Conservation (phyloP, 2,329 filamentous ascomycete genomes). For the Botrytis fabae region DNA sequence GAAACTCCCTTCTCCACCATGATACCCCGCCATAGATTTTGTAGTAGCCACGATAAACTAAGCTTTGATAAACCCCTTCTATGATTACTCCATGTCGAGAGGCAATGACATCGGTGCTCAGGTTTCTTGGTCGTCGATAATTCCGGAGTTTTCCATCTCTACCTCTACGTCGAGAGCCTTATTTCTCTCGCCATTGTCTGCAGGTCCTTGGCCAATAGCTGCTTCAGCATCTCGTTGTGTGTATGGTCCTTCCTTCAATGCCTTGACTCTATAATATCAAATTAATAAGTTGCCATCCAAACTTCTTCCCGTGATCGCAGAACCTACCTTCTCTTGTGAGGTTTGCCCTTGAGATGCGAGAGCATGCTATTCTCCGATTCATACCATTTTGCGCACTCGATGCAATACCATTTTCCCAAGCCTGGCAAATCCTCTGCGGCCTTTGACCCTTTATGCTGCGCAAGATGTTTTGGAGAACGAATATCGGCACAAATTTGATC, state of each 20-base stretch:
- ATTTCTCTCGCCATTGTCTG: slow-evolving; percentile 60
- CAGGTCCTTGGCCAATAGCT: slow-evolving; percentile 64
- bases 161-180: slow-evolving; percentile 43
- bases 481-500: slow-evolving; percentile 90
- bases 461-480: slow-evolving; percentile 73
- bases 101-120: slow-evolving; percentile 23
- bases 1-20: slow-evolving; percentile 12
- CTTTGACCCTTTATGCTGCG: slow-evolving; percentile 76
- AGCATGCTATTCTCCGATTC: slow-evolving; percentile 77
- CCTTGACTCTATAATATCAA: slow-evolving; percentile 63
- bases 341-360: slow-evolving; percentile 81
- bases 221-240: slow-evolving; percentile 84
- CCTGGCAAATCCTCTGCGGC: slow-evolving; percentile 83
- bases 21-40: slow-evolving; percentile 22
- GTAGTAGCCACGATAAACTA: slow-evolving; percentile 3
- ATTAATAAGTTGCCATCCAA: slow-evolving; percentile 10
- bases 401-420: slow-evolving; percentile 82
- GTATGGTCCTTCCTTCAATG: slow-evolving; percentile 81
- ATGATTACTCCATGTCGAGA: not conserved
- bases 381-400: slow-evolving; percentile 95
- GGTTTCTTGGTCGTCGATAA: slow-evolving; percentile 32
- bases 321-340: slow-evolving; percentile 83
- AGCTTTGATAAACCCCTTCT: not conserved
- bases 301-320: not conserved
- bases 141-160: slow-evolving; percentile 43